Evolutionary conservation across 257 asterid species (phyloP), one percentile per base, ranked within the genome.

Genomic region (Salvia miltiorrhiza): DNA sequence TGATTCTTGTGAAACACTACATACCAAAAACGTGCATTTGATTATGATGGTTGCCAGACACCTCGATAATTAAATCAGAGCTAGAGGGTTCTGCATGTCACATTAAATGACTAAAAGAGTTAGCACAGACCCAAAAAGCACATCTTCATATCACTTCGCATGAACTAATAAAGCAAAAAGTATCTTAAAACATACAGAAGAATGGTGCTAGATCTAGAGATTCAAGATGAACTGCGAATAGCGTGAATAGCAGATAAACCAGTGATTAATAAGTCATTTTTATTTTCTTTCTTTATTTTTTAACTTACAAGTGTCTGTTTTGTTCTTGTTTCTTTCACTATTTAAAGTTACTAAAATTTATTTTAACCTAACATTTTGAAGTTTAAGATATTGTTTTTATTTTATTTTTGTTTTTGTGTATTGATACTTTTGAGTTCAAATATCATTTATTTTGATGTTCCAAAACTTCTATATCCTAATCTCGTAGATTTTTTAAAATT

Each of bases 91-190:
- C 39, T 72, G 41, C 56, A 39, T 56, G 58, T 56, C 28, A 10
- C 71, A 24, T 35, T 7, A 60, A 30, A 55, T 55, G 67, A 63
- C 57, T 32, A 9, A 24, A 43, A 19, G 40, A 64, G 72, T 30
- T 14, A 41, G 21, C 40, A 16, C 16, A 41, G 63, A 55, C 40
- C 48, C 56, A 19, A 39, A 35, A 14, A 10, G 50, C 49, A 28
- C 70, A 48, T 41, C 20, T 47, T 52, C 21, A 49, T 60, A 35
- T 33, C 20, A 16, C 21, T 21, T 60, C 32, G 19, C 52, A 39
- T 35, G 4, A 33, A 32, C 35, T 48, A 52, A 52, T 63, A 11
- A 14, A 28, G 7, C 4, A 20, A 35, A 66, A 30, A 53, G 53
- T 30, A 17, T 52, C 58, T 53, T 14, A 33, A 17, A 8, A 63